Conservation (phyloP, 192 early-diverging fungal genomes). For the Chytriomyces sp. region DNA sequence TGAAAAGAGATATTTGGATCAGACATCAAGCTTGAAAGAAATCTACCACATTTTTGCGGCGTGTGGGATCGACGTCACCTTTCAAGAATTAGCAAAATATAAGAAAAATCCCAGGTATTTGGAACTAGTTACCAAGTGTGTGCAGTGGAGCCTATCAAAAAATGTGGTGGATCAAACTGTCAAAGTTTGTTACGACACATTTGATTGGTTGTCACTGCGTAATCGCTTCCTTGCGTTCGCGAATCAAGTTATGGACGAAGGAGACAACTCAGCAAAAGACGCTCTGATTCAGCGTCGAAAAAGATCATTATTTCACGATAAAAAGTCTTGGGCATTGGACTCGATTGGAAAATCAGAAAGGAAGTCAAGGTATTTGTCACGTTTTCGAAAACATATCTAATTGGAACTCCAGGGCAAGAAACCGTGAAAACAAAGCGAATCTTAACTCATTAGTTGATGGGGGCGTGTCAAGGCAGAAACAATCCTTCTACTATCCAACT, state of each 20-base stretch:
- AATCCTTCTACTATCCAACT: background rate
- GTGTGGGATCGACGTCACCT: constrained; percentile 37
- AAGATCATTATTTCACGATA: constrained; percentile 25
- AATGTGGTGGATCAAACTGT: constrained; percentile 31
- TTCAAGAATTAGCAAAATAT: constrained; percentile 44
- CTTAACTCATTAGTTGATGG: constrained; percentile 33
- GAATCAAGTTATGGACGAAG: constrained; percentile 31
- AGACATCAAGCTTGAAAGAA: constrained; percentile 36
- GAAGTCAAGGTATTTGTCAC: constrained; percentile 2
- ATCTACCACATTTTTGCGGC: constrained; percentile 31
- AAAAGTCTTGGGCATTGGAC: constrained; percentile 6
- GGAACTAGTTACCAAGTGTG: constrained; percentile 38
- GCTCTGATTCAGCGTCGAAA: background rate
- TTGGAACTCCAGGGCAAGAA: background rate
- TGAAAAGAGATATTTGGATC: constrained; percentile 31
- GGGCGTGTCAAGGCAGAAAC: background rate
- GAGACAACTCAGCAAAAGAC: constrained; percentile 29
- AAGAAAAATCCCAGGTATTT: constrained; percentile 55
- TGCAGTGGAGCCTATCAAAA: constrained; percentile 38
- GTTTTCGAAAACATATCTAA: background rate
- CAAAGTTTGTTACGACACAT: constrained; percentile 35
- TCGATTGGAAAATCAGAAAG: background rate
- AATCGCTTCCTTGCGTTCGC: constrained; percentile 34
- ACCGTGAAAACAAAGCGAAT: background rate
- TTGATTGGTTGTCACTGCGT: constrained; percentile 48